Percentiles rank a stretch among this genome's conserved stretches.
These are phyloP conservation scores for Euphrasia arctica DNA, from an alignment of 305 asterid genomes.

Conservation along the genomic window DNA sequence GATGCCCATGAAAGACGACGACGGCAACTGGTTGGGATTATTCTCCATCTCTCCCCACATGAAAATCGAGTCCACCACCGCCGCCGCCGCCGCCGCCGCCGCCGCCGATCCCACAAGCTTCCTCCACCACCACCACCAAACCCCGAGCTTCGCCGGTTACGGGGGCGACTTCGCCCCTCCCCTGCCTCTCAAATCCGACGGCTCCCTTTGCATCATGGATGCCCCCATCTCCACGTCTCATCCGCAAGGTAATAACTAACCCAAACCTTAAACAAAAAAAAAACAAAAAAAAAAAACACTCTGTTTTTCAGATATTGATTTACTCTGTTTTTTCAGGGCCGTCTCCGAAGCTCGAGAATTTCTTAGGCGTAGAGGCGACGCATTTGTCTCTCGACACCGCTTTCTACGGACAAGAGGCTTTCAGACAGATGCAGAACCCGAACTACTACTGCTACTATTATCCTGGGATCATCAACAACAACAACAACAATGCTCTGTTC, in stretches of 20 bases:
- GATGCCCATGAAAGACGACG: slow-evolving; percentile 49
- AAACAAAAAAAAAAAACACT: too few relatives aligned
- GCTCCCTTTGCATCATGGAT: slow-evolving; percentile 72
- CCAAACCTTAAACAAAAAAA: too few relatives aligned
- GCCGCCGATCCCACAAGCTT: neutral
- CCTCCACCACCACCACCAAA: neutral
- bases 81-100: neutral
- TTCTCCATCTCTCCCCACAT: slow-evolving; percentile 73
- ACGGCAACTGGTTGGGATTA: slow-evolving; percentile 56
- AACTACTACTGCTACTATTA: slow-evolving; percentile 14
- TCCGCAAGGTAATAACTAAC: slow-evolving; percentile 25
- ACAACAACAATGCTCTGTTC: slow-evolving; percentile 4
- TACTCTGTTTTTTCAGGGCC: neutral
- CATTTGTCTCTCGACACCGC: slow-evolving; percentile 47
- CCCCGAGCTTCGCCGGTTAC: neutral
- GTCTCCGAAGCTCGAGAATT: slow-evolving; percentile 79
- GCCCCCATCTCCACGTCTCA: slow-evolving; percentile 48
- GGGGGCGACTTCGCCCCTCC: neutral
- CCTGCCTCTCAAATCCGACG: slow-evolving; percentile 73
- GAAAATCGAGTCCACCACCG: slow-evolving; percentile 51
- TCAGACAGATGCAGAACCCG: slow-evolving; percentile 32
- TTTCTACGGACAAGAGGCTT: slow-evolving; percentile 44
- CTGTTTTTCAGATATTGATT: neutral
- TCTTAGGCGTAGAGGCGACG: slow-evolving; percentile 49
- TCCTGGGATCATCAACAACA: slow-evolving; percentile 29